Percentiles rank a stretch among this genome's conserved stretches.
These are phyloP conservation scores for Lepidopterella palustris DNA, from an alignment of 495 filamentous ascomycete species.

Conservation along the genomic window DNA sequence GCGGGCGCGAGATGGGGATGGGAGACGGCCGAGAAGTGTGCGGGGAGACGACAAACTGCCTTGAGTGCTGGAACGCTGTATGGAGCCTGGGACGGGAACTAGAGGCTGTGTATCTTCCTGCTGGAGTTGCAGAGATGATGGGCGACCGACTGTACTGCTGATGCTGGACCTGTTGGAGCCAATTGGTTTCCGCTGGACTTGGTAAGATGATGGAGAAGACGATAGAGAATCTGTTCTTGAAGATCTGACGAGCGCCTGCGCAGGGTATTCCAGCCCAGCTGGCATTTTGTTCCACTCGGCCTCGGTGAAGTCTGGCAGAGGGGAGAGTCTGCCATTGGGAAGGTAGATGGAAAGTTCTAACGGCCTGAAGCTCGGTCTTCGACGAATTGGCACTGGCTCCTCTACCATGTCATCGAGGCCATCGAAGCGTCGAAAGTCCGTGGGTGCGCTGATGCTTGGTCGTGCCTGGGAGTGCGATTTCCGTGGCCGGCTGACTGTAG, in stretches of 20 bases:
- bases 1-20: constrained; percentile 19
- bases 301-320: constrained; percentile 45
- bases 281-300: constrained; percentile 18
- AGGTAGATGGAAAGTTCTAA: constrained; percentile 70
- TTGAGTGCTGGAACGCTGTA: constrained; percentile 14
- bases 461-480: constrained; percentile 17
- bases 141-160: neutral
- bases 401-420: constrained; percentile 23
- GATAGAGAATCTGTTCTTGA: constrained; percentile 15
- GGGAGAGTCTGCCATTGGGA: constrained; percentile 60
- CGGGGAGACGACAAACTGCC: constrained; percentile 5
- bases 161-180: constrained; percentile 8
- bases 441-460: constrained; percentile 24
- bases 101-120: constrained; percentile 12
- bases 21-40: constrained; percentile 13
- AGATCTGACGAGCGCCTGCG: constrained; percentile 17
- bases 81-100: neutral
- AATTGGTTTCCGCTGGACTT: constrained; percentile 25
- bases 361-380: constrained; percentile 50
- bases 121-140: constrained; percentile 6
- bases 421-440: constrained; percentile 23
- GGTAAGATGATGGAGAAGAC: constrained; percentile 18
- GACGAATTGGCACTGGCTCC: constrained; percentile 22
- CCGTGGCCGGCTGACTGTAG: constrained; percentile 15
- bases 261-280: constrained; percentile 23